These are phyloP conservation scores for Psilocybe sp. DNA, from an alignment of 768 basidiomycete species.

Conservation along the genomic window DNA sequence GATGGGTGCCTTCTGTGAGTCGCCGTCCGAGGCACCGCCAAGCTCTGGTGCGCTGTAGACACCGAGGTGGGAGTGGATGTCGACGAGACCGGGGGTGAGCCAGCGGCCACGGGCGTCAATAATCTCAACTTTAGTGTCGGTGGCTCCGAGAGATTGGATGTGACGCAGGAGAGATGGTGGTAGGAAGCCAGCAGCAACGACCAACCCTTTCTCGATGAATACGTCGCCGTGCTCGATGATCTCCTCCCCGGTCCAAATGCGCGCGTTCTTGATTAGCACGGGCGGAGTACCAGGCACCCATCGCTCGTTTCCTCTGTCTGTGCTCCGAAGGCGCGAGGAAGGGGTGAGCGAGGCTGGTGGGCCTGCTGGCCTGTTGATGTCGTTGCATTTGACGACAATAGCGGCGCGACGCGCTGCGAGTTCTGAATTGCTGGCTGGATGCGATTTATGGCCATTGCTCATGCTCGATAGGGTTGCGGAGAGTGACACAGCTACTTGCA, in stretches of 20 bases:
- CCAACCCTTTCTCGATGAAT: conserved; percentile 60
- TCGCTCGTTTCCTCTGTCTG: conserved; percentile 43
- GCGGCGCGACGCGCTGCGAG: conserved; percentile 5
- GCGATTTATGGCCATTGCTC: too few relatives aligned
- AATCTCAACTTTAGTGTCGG: conserved; percentile 17
- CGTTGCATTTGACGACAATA: conserved; percentile 13
- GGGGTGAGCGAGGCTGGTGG: conserved; percentile 19
- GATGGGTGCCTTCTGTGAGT: conserved; percentile 50
- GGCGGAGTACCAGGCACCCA: conserved; percentile 51
- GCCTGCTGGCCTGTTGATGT: conserved; percentile 20
- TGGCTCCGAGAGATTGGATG: conserved; percentile 6
- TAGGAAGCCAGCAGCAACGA: conserved; percentile 49
- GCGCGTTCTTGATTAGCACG: conserved; percentile 63
- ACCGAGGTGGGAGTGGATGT: conserved; percentile 45
- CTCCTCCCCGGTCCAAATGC: conserved; percentile 72
- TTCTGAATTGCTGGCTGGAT: too few relatives aligned
- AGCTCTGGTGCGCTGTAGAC: conserved; percentile 24
- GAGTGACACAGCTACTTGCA: too few relatives aligned
- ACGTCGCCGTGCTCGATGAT: conserved; percentile 57
- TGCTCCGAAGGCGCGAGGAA: conserved; percentile 2
- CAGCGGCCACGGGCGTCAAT: conserved; percentile 59
- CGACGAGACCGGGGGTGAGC: conserved; percentile 46
- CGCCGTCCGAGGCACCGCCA: conserved; percentile 47
- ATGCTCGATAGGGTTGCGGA: too few relatives aligned
- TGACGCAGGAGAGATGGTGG: conserved; percentile 18